Conservation (phyloP, 2,329 filamentous ascomycete genomes). For the Clarireedia sp. region DNA sequence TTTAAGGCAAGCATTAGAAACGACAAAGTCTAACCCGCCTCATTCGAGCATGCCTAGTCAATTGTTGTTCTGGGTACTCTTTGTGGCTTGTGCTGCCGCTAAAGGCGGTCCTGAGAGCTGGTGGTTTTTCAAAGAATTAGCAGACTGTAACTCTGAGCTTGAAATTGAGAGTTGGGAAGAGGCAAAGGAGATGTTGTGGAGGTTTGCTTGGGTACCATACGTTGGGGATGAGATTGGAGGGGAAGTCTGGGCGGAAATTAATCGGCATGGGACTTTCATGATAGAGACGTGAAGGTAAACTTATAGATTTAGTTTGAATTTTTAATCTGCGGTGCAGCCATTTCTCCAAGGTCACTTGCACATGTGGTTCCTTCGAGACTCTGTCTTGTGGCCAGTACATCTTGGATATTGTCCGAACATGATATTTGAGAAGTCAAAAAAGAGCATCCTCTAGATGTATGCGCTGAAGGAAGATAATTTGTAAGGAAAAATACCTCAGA, state of each 20-base stretch:
- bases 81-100: not conserved
- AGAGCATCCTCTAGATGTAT: no score
- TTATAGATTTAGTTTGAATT: not conserved
- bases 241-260: not conserved
- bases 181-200: not conserved
- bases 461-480: no score
- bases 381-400: no score
- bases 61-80: conserved; percentile 2
- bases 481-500: no score
- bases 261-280: not conserved
- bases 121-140: not conserved
- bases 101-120: not conserved
- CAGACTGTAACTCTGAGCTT: not conserved
- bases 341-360: no score
- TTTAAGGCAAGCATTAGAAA: not conserved
- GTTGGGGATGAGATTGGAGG: not conserved
- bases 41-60: not conserved
- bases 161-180: not conserved
- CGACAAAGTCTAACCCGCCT: not conserved
- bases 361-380: no score
- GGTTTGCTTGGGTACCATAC: not conserved
- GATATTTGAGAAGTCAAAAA: no score
- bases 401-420: no score
- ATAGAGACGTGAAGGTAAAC: not conserved
- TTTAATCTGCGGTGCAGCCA: not conserved